Evolutionary conservation across 441 rosid species (phyloP).

Genomic region (Breynia disticha): DNA sequence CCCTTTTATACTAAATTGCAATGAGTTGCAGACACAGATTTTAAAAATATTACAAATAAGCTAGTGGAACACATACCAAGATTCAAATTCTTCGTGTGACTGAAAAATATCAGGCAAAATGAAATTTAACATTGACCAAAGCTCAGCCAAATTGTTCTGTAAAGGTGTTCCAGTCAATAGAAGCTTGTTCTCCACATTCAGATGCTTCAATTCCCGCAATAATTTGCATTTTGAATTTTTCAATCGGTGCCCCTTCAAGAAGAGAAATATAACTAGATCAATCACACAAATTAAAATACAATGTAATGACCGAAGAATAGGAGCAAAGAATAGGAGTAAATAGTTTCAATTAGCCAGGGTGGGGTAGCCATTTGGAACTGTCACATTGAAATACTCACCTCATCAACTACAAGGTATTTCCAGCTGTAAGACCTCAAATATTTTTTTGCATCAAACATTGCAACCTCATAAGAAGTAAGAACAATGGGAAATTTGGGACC

Average conservation of each 20-base stretch:
- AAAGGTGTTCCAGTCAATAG: conserved; percentile 93
- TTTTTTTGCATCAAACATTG: conserved; percentile 66
- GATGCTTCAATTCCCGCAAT: conserved; percentile 48
- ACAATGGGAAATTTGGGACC: conserved; percentile 78
- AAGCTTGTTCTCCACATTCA: conserved; percentile 69
- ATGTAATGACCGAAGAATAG: no score
- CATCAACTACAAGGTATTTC: conserved; percentile 95
- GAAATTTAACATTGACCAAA: conserved; percentile 91
- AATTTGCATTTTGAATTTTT: conserved; percentile 81
- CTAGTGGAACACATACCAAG: conserved; percentile 39
- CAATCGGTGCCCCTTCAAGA: conserved; percentile 80
- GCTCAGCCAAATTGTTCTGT: conserved; percentile 92
- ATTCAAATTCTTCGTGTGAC: conserved; percentile 89
- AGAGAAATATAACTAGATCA: conserved; percentile 9
- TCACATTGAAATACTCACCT: conserved; percentile 36
- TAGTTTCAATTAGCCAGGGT: no score
- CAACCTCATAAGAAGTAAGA: conserved; percentile 90
- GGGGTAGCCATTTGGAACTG: background rate
- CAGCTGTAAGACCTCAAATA: conserved; percentile 58
- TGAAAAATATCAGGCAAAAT: conserved; percentile 91
- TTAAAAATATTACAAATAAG: background rate
- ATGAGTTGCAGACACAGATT: background rate
- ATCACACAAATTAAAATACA: no score
- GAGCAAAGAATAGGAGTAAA: no score
- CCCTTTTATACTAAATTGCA: no score